Conservation (phyloP, 495 filamentous ascomycete genomes). For the Astrothelium subdiscretum region DNA sequence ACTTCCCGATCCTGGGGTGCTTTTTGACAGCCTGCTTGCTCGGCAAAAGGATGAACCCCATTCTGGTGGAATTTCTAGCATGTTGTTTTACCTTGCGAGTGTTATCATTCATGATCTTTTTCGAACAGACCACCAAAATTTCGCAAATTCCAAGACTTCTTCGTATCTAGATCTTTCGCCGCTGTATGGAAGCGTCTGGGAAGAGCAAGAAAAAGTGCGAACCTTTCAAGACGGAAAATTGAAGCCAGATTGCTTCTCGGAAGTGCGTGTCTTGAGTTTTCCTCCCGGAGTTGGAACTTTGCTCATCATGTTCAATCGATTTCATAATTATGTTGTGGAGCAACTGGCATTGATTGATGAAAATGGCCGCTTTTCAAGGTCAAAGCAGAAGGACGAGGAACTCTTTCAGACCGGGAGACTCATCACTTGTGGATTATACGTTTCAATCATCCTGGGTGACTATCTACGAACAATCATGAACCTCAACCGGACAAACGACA, state of each 20-base stretch:
- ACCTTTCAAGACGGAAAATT: conserved; percentile 73
- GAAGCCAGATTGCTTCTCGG: conserved; percentile 72
- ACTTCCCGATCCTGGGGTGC: conserved; percentile 60
- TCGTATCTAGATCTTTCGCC: conserved; percentile 79
- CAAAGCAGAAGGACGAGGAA: conserved; percentile 27
- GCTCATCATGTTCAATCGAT: conserved; percentile 58
- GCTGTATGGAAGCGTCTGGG: conserved; percentile 71
- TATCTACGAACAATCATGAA: conserved; percentile 35
- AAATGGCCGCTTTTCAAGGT: conserved; percentile 36
- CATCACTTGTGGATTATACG: conserved; percentile 30
- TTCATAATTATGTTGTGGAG: conserved; percentile 35
- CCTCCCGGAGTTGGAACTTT: conserved; percentile 65
- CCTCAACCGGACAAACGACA: conserved; percentile 28
- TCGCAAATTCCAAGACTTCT: conserved; percentile 56
- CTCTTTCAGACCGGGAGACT: conserved; percentile 32
- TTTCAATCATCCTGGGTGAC: conserved; percentile 32
- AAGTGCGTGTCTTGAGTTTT: conserved; percentile 66
- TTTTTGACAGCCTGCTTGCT: conserved; percentile 68
- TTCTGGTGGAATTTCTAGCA: conserved; percentile 72
- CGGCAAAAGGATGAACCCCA: conserved; percentile 48
- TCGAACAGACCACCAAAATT: conserved; percentile 46
- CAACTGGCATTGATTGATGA: conserved; percentile 52
- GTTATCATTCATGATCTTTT: conserved; percentile 80
- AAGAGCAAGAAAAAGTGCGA: conserved; percentile 62
- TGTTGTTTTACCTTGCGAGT: conserved; percentile 80